phyloP scores from a whole-genome alignment of 345 rosid genomes.

The Dipteronia dyeriana region DNA sequence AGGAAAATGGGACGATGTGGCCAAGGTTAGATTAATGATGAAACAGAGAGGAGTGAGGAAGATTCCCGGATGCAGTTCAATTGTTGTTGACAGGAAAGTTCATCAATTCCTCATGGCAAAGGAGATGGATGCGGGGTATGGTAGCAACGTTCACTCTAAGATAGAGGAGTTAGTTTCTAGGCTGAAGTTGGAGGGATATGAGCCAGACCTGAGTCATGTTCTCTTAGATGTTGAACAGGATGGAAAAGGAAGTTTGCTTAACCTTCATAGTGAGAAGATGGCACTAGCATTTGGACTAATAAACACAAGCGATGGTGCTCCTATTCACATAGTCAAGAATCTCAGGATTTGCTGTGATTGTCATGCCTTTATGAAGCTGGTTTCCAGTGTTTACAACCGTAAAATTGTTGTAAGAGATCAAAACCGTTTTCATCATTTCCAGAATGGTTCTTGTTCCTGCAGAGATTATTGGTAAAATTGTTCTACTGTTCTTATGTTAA shows the following conservation, averaged over 20 bases:
- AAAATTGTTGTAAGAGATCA: constrained; percentile 16
- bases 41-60: constrained; percentile 24
- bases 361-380: constrained; percentile 14
- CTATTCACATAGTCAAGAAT: constrained; percentile 16
- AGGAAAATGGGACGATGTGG: constrained; percentile 17
- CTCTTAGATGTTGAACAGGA: constrained; percentile 30
- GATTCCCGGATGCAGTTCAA: constrained; percentile 33
- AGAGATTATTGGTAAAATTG: constrained; percentile 11
- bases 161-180: constrained; percentile 17
- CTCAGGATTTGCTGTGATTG: constrained; percentile 18
- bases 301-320: constrained; percentile 7
- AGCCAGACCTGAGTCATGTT: constrained; percentile 18
- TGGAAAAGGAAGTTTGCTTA: constrained; percentile 29
- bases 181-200: constrained; percentile 17
- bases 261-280: constrained; percentile 34
- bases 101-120: constrained; percentile 31
- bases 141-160: background rate
- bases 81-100: constrained; percentile 23
- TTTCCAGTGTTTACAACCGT: constrained; percentile 1
- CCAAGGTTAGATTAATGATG: constrained; percentile 27
- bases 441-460: constrained; percentile 18
- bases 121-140: constrained; percentile 5
- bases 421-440: constrained; percentile 15
- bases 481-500: background rate
- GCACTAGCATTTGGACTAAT: constrained; percentile 29